Percentiles rank a stretch among this genome's conserved stretches.
Conservation (phyloP, 2,329 filamentous ascomycete species). For the Colletotrichum neosansevieriae region DNA sequence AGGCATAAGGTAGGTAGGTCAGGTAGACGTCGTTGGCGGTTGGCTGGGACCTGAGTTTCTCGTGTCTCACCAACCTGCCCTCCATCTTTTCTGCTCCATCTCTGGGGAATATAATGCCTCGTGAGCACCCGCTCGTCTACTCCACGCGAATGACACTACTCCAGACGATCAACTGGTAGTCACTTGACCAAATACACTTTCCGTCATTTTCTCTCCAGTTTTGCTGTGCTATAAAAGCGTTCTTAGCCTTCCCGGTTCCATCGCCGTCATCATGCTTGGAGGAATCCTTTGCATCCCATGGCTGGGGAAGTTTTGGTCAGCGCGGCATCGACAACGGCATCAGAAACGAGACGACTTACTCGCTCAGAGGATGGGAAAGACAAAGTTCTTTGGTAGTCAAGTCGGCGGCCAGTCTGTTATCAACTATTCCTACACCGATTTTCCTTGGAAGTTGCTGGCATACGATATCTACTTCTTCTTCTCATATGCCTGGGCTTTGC, state of each 20-base stretch:
- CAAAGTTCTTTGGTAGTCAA: conserved; percentile 69
- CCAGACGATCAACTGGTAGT: conserved; percentile 7
- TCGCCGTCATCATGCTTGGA: conserved; percentile 23
- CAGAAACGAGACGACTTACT: conserved; percentile 26
- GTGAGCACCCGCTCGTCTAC: conserved; percentile 31
- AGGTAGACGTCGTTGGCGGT: conserved; percentile 5
- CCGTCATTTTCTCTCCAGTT: conserved; percentile 10
- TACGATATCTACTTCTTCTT: conserved; percentile 69
- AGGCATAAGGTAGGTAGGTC: too few species aligned
- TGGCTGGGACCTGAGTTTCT: background rate
- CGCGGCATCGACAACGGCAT: conserved; percentile 23
- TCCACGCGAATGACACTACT: conserved; percentile 11
- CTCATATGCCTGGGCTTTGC: conserved; percentile 66
- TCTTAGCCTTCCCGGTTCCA: background rate
- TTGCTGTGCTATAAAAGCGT: background rate
- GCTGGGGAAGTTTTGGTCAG: conserved; percentile 16
- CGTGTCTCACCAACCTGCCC: conserved; percentile 30
- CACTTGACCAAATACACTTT: conserved; percentile 38
- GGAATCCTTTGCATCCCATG: conserved; percentile 30
- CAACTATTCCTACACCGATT: conserved; percentile 71
- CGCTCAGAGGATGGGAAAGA: conserved; percentile 46
- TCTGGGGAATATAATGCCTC: conserved; percentile 38
- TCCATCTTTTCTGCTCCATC: conserved; percentile 11
- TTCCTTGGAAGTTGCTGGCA: conserved; percentile 62
- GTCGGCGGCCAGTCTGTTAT: conserved; percentile 68